Conservation (phyloP, 257 asterid genomes). For the Knoxia roxburghii region DNA sequence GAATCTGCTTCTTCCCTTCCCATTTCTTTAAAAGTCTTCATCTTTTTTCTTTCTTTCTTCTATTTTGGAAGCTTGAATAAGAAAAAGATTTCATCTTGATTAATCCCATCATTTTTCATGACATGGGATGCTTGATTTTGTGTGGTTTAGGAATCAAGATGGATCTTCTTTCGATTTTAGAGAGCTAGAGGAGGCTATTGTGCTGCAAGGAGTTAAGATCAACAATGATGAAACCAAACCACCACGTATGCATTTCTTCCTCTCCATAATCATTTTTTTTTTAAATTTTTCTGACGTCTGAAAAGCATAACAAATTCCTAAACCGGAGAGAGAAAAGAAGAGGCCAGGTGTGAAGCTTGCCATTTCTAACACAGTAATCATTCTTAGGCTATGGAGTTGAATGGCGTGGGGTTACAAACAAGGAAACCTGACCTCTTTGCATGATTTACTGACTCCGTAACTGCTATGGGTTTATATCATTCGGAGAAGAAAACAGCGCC, state of each 20-base stretch:
- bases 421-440: constrained; percentile 60
- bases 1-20: neutral
- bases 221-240: constrained; percentile 59
- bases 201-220: constrained; percentile 60
- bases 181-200: constrained; percentile 84
- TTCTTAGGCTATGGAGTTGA: constrained; percentile 51
- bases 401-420: constrained; percentile 72
- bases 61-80: constrained; percentile 21
- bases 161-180: constrained; percentile 75
- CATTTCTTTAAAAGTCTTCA: neutral
- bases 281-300: constrained; percentile 60
- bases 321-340: constrained; percentile 5
- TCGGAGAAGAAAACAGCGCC: constrained; percentile 9
- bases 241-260: constrained; percentile 69
- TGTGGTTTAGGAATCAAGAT: constrained; percentile 46
- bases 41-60: neutral
- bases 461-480: neutral
- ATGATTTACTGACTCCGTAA: constrained; percentile 80
- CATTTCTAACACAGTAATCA: constrained; percentile 56
- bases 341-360: constrained; percentile 26
- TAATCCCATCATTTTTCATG: too few relatives aligned
- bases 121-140: constrained; percentile 13
- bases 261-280: too few relatives aligned
- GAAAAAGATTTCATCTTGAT: constrained; percentile 5
- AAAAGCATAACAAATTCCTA: constrained; percentile 33